Evolutionary conservation across 2,329 filamentous ascomycete genomes (phyloP), one percentile per base, ranked within the genome.

Genomic region (Diaporthe australafricana): DNA sequence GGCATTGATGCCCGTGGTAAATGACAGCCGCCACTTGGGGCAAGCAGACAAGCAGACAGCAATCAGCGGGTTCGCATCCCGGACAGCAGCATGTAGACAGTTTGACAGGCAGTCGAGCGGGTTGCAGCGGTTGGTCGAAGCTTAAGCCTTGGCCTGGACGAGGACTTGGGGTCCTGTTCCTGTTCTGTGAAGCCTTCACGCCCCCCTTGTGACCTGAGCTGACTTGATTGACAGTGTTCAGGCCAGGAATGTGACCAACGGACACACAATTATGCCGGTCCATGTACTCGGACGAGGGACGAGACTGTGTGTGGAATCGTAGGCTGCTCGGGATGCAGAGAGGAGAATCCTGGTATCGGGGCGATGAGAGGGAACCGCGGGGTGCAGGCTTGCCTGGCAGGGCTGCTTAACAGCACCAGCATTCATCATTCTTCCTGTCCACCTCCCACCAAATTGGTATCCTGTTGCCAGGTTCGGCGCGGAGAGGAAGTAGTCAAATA

Each of bases 251-350:
- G 42, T 52, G 45, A 48, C 42, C 38, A 45, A 30, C 22, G 17
- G 67, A 57, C 5, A 57, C 63, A 68, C 52, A 69, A 9, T 50
- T 50, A 60, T 69, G 38, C 40, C 66, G 53, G 66, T 50, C 53
- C 66, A 40, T 56, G 38, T 27, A 38, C 25, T 38, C n/a, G 60
- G 27, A 25, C 42, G 60, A 68, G 53, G 40, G 32, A 25, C 42
- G 60, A 69, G 53, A 27, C 52, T 57, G 40, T 40, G 48, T 25
- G 32, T 60, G 47, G 42, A 52, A 50, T 60, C 42, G 67, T 30
- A 40, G 42, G 67, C 55, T 69, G 53, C 30, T 57, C 55, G 66
- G 42, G 66, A 68, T 53, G 65, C 50, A 56, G 50, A 48, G 52
- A 25, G 48, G 50, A 48, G 52, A 25, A 56, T 68, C 52, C 66